These are phyloP conservation scores for Mortierella sp. DNA, from an alignment of 371 early-diverging fungal species.

Conservation along the genomic window DNA sequence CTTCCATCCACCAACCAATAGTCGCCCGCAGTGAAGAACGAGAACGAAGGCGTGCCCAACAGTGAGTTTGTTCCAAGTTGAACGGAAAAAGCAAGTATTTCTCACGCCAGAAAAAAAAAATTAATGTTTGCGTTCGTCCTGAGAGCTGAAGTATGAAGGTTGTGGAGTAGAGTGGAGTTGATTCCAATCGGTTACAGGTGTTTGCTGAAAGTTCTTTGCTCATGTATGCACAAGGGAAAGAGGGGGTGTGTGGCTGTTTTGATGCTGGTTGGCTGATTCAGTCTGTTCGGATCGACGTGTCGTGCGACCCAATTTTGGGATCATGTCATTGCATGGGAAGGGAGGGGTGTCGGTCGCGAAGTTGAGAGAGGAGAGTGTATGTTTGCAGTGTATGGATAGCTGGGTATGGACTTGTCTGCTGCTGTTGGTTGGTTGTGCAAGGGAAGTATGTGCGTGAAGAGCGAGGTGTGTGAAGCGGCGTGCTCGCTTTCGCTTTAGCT, in stretches of 20 bases:
- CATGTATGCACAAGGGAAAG: not conserved
- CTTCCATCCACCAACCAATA: no score
- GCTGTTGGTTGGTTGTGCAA: not conserved
- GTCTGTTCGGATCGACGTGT: conserved; percentile 4
- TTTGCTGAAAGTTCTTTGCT: not conserved
- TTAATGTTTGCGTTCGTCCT: not conserved
- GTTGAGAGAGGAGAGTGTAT: not conserved
- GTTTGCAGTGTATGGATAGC: no score
- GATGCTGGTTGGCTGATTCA: not conserved
- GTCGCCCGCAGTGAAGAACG: not conserved
- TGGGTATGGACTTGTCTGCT: no score
- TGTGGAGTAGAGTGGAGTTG: not conserved
- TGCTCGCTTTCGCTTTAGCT: not conserved
- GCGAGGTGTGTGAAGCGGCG: not conserved
- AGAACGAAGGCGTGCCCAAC: not conserved
- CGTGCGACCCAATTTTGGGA: not conserved
- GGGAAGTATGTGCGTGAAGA: not conserved
- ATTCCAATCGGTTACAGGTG: not conserved
- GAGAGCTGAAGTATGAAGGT: not conserved
- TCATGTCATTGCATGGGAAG: not conserved
- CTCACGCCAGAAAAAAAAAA: conserved; percentile 2
- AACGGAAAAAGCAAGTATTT: not conserved
- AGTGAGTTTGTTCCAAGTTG: not conserved
- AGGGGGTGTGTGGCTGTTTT: not conserved
- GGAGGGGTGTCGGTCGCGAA: not conserved